Evolutionary conservation across 352 stramenopile species (phyloP), one percentile per base, ranked within the genome.

Genomic region (Phytophthora tubulina): DNA sequence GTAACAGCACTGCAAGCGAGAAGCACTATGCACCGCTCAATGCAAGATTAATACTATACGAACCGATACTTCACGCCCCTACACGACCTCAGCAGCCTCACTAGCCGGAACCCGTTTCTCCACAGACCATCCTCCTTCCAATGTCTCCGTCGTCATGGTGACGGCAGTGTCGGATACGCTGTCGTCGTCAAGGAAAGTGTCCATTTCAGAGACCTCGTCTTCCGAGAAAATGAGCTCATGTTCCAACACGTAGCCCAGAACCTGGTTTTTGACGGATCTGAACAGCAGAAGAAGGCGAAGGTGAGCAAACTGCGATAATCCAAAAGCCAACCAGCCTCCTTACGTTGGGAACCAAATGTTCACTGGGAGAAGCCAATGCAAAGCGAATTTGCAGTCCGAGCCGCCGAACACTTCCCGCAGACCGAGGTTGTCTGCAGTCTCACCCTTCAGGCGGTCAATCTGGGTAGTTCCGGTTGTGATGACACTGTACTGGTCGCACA

Each of bases 401-500:
- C 89, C 89, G 33, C 89, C 89, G 58, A 97, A 97, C 4, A 96
- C 89, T 81, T 96, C 86, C 31, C 81, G 91, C 54, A 96, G 79
- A 30, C 89, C 89, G 38, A 96, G 84, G 60, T 74, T 93, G 15
- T 87, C 84, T 62, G 76, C 66, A 17, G 80, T 78, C 39, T 96
- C 91, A 31, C 95, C 97, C 77, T 99, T 99, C 35, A 99, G 73
- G 30, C 97, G 91, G 80, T 99, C 97, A 82, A 99, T 99, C 72
- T 99, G 95, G 35, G 97, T 99, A 67, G 97, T 92, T 73, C 97
- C 97, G 0, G 95, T 98, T 17, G 84, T 92, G 42, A 99, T 97
- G 38, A 99, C 96, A 76, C 94, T 97, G 81, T 96, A 98, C 86
- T 99, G 98, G 83, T 99, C 98, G 76, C 94, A 96, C 87, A 99